Conservation (phyloP, 768 basidiomycete species). For the Tricholoma furcatifolium region DNA sequence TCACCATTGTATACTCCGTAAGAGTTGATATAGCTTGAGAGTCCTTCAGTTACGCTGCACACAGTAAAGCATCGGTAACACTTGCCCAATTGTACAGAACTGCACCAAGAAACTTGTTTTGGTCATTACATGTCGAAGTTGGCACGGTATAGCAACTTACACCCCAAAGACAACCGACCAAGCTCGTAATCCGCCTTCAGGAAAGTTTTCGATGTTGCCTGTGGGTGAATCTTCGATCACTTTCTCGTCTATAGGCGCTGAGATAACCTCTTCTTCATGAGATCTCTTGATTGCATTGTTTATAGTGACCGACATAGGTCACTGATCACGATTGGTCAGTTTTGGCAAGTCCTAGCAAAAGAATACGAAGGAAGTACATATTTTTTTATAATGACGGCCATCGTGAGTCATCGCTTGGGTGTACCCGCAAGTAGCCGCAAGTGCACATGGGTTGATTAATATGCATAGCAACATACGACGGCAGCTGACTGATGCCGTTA, state of each 20-base stretch:
- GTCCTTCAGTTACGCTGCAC: neutral
- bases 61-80: neutral
- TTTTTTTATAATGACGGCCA: no score
- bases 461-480: no score
- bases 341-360: no score
- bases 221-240: neutral
- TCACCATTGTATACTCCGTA: neutral
- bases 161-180: neutral
- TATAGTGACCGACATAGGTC: no score
- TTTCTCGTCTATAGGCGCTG: neutral
- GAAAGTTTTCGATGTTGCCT: neutral
- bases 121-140: neutral
- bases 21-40: neutral
- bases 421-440: no score
- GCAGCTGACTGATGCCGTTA: no score
- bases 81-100: neutral
- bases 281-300: no score
- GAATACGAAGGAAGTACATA: no score
- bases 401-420: no score
- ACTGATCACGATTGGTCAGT: no score
- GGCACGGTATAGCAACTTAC: neutral
- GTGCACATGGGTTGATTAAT: no score
- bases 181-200: neutral
- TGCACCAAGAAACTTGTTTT: neutral
- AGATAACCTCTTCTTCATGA: neutral